These are phyloP conservation scores for Haplographium delicatum DNA, from an alignment of 495 filamentous ascomycete genomes.

Conservation along the genomic window DNA sequence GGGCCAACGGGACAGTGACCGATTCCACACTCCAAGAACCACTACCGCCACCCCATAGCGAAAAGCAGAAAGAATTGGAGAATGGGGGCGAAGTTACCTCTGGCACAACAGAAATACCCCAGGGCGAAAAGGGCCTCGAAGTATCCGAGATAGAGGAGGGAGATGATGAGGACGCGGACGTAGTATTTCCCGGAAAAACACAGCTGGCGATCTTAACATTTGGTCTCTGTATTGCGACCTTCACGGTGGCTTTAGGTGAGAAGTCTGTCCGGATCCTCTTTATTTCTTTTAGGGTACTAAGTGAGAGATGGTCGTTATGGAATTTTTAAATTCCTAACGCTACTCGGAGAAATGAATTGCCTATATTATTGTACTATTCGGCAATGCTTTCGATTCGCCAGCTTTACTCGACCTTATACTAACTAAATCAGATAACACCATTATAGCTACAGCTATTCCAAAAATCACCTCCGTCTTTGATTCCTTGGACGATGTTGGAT, in stretches of 20 bases:
- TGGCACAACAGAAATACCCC: neutral
- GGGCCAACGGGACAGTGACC: slow-evolving; percentile 10
- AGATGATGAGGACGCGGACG: slow-evolving; percentile 16
- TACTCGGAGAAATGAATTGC: too few relatives aligned
- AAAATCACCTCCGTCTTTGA: slow-evolving; percentile 43
- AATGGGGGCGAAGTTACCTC: neutral
- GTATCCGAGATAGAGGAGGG: slow-evolving; percentile 8
- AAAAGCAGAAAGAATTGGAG: too few relatives aligned
- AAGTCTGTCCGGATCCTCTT: neutral
- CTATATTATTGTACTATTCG: too few relatives aligned
- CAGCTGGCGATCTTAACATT: slow-evolving; percentile 42
- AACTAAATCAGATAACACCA: slow-evolving; percentile 24
- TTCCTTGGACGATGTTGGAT: slow-evolving; percentile 43
- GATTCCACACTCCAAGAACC: slow-evolving; percentile 11
- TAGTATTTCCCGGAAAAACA: slow-evolving; percentile 38
- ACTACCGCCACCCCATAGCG: neutral
- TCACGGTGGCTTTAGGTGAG: slow-evolving; percentile 53
- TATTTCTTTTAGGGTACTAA: neutral
- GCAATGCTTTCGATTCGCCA: too few relatives aligned
- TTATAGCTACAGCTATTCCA: slow-evolving; percentile 54
- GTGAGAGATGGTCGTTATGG: too few relatives aligned
- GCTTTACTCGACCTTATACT: too few relatives aligned
- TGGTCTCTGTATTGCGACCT: slow-evolving; percentile 47
- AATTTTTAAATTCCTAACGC: too few relatives aligned
- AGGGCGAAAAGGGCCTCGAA: neutral